Percentiles rank a stretch among this genome's conserved stretches.
Evolutionary conservation across 2,329 filamentous ascomycete genomes (phyloP).

Genomic region (Akanthomyces dipterigenus): DNA sequence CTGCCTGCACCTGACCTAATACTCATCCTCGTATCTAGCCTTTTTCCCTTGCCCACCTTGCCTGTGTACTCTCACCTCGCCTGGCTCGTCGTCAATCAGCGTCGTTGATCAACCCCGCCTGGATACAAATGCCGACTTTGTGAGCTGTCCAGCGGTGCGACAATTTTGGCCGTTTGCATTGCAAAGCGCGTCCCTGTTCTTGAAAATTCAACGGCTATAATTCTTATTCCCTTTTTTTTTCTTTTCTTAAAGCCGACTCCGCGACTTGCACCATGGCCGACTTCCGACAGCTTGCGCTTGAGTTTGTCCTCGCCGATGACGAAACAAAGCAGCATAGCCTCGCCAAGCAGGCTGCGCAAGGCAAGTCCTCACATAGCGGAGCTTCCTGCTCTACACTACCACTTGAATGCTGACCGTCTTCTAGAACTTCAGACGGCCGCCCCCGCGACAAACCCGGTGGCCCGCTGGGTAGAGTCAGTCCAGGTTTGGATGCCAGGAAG

Average conservation of each 20-base stretch:
- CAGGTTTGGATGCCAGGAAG: constrained; percentile 46
- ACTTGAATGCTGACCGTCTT: constrained; percentile 12
- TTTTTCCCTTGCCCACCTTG: background rate
- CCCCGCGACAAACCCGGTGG: constrained; percentile 39
- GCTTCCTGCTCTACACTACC: too few species aligned
- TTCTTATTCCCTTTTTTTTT: background rate
- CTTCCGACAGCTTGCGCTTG: constrained; percentile 45
- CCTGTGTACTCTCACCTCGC: too few species aligned
- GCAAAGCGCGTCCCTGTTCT: background rate
- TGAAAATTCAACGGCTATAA: background rate
- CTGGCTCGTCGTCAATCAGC: background rate
- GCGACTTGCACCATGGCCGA: constrained; percentile 34
- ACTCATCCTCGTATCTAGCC: background rate
- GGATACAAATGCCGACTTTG: constrained; percentile 1
- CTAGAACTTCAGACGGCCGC: constrained; percentile 39
- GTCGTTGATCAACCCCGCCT: constrained; percentile 11
- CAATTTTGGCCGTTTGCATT: constrained; percentile 1
- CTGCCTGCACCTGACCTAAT: background rate
- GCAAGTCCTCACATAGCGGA: constrained; percentile 18
- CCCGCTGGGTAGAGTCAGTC: constrained; percentile 50
- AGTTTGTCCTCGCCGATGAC: constrained; percentile 48
- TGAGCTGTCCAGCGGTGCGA: background rate
- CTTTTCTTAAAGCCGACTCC: background rate
- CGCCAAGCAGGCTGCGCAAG: constrained; percentile 39
- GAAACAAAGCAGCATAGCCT: constrained; percentile 33